Evolutionary conservation across 164 flowering plant genomes (phyloP), one percentile per base, ranked within the genome.

Genomic region (Magnolia officinalis): DNA sequence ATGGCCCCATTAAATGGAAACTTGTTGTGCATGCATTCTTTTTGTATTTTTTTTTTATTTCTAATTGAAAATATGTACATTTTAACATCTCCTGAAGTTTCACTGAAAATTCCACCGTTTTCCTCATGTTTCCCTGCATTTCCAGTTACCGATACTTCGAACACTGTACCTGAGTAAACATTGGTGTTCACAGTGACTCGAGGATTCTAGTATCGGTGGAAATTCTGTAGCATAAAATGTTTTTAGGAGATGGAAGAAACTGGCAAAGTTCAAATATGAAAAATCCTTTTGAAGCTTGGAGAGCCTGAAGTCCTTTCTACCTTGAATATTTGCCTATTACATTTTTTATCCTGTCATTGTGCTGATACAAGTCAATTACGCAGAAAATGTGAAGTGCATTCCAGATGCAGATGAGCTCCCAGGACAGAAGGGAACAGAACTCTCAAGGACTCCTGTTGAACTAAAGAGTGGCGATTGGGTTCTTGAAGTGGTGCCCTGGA

Each of bases 401-500:
- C 95, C 97, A 45, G 97, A 91, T 50, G 78, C 77, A 67, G 87
- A 88, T 70, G 82, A 78, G 31, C 78, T 70, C 73, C 71, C 90
- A 70, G 91, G 85, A 69, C 85, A 78, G 72, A 92, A 87, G 80
- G 98, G 95, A 70, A 64, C 78, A n/a, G 94, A 92, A 77, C 90
- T 93, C 78, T 89, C 95, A 79, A 82, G 76, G 67, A 82, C 87
- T 65, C 98, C 96, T 58, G 76, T 93, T 78, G 95, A 88, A 72
- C 82, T 95, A 77, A 88, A 85, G 84, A 86, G 89, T 79, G 88
- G 93, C 72, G 89, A 87, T 77, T 95, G 98, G 98, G 76, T 50
- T 75, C 89, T 91, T 31, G 88, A 91, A 84, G 88, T 93, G 67
- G 92, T 95, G 74, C 97, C 99, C 8, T 93, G 97, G 99, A 89